These are phyloP conservation scores for Hypoxylon sp. DNA, from an alignment of 2,329 filamentous ascomycete genomes.

Conservation along the genomic window DNA sequence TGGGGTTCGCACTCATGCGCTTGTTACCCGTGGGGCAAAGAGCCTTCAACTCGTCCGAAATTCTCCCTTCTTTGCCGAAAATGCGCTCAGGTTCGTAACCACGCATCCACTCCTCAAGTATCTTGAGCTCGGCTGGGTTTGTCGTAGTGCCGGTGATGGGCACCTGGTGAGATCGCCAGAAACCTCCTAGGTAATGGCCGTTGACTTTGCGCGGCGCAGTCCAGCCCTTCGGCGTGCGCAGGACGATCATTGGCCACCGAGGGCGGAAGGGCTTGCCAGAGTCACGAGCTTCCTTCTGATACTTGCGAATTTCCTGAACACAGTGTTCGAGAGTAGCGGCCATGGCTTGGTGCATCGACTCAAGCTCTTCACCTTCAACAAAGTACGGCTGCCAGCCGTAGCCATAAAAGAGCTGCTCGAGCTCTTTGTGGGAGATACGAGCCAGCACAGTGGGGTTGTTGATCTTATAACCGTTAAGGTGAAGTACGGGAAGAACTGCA, in stretches of 20 bases:
- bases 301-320: conserved; percentile 76
- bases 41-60: conserved; percentile 73
- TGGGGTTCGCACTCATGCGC: conserved; percentile 83
- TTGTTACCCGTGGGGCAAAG: conserved; percentile 75
- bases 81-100: conserved; percentile 81
- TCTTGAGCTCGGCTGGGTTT: conserved; percentile 75
- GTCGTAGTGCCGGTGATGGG: conserved; percentile 79
- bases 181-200: conserved; percentile 80
- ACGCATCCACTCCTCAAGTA: conserved; percentile 83
- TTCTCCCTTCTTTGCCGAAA: conserved; percentile 75
- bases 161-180: conserved; percentile 84
- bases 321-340: conserved; percentile 81
- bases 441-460: conserved; percentile 83
- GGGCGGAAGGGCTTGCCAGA: conserved; percentile 79
- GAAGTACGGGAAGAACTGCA: conserved; percentile 82
- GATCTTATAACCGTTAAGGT: conserved; percentile 89
- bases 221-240: conserved; percentile 86
- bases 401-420: conserved; percentile 77
- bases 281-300: conserved; percentile 80
- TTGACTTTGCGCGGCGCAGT: conserved; percentile 80
- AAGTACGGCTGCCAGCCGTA: conserved; percentile 87
- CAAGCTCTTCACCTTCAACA: conserved; percentile 80
- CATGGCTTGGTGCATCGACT: conserved; percentile 87
- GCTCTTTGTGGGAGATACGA: conserved; percentile 80
- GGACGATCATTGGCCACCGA: conserved; percentile 83